Evolutionary conservation across 805 yeast genomes (phyloP).

Genomic region (Torulaspora delbrueckii): DNA sequence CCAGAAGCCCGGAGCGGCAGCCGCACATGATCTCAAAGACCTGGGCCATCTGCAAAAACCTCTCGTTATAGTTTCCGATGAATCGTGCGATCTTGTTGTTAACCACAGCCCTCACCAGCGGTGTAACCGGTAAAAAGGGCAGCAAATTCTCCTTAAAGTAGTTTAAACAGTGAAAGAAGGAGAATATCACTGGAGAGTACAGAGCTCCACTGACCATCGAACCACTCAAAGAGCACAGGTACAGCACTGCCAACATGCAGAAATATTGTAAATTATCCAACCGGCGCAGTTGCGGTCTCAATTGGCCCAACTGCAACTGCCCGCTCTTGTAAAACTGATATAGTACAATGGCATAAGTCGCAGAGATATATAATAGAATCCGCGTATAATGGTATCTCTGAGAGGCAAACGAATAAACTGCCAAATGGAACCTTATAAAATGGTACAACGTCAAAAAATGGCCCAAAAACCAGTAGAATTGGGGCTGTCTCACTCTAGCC

Average conservation of each 20-base stretch:
- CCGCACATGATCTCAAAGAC: conserved; percentile 44
- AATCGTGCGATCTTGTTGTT: conserved; percentile 33
- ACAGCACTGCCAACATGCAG: conserved; percentile 38
- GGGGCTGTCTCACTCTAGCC: conserved; percentile 43
- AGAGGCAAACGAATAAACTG: conserved; percentile 39
- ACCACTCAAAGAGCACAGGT: conserved; percentile 43
- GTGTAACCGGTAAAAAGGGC: conserved; percentile 43
- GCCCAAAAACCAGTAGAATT: conserved; percentile 67
- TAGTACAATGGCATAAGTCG: conserved; percentile 60
- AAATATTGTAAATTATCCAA: conserved; percentile 65
- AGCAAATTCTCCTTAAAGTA: conserved; percentile 53
- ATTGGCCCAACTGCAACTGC: conserved; percentile 36
- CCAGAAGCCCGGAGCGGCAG: conserved; percentile 37
- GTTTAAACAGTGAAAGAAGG: conserved; percentile 58
- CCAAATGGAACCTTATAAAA: conserved; percentile 38
- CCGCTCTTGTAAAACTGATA: conserved; percentile 51
- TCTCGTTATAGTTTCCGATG: conserved; percentile 40
- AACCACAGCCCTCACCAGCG: conserved; percentile 25
- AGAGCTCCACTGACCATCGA: conserved; percentile 44
- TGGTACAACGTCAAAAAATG: conserved; percentile 47
- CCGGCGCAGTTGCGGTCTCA: conserved; percentile 23
- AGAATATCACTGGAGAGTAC: conserved; percentile 58
- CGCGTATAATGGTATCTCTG: conserved; percentile 39
- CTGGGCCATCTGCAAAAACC: conserved; percentile 42
- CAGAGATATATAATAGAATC: conserved; percentile 47